Evolutionary conservation across 78 protist species (phyloP), one percentile per base, ranked within the genome.

Genomic region (Isochrysis galbana): DNA sequence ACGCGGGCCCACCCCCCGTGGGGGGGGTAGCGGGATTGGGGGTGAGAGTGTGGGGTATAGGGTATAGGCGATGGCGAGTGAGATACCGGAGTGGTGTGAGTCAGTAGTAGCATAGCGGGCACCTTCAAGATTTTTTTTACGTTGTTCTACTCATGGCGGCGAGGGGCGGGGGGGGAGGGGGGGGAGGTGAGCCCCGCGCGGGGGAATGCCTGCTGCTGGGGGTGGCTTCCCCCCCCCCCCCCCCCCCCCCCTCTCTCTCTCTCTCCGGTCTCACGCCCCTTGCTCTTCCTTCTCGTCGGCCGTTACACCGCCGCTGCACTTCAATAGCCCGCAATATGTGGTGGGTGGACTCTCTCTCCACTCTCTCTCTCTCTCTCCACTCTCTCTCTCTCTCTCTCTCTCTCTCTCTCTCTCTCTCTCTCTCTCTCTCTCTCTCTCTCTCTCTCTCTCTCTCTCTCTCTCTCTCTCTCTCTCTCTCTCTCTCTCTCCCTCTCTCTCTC

Each of bases 361-460:
- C 74, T 21, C 74, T 67, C 74, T 67, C 74, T 21, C 74, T 21
- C 74, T 67, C 74, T 67, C 74, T 21, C 74, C 74, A 3, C 74
- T 21, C 74, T 67, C 74, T 22, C 74, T 67, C 74, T 67, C 74
- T 67, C 22, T 67, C 74, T 67, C 74, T 67, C 74, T 21, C 22
- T 67, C 74, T 67, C 74, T 21, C 74, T 67, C 74, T 67, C 74
- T 22, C 74, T 67, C 74, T 21, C 74, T 67, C 74, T 67, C 74
- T 22, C 74, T 67, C 74, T 67, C 74, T 67, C 74, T 67, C 74
- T 22, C 74, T 67, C 74, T 67, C 74, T 67, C 74, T 67, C 74
- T 22, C 74, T 67, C 74, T 67, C 74, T 67, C 34, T 21, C 22
- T 22, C 74, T 67, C 74, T 21, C 74, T 67, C 74, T 67, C 74